Percentiles rank a stretch among this genome's conserved stretches.
Evolutionary conservation across 2,329 filamentous ascomycete genomes (phyloP).

Genomic region (Stagonosporopsis vannaccii): DNA sequence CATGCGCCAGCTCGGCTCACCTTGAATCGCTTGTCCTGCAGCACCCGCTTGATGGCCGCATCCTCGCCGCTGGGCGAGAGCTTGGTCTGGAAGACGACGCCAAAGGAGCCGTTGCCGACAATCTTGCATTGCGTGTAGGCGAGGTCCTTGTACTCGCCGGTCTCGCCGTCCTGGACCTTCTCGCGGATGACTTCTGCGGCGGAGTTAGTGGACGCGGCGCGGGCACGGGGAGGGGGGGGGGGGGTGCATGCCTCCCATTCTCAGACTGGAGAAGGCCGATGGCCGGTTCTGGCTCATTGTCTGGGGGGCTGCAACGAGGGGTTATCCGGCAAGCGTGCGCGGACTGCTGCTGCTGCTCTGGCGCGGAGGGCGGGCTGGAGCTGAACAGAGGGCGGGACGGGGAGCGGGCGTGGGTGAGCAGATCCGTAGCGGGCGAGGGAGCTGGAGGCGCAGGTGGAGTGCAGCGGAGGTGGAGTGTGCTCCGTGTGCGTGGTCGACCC

Average conservation of each 20-base stretch:
- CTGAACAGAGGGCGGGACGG: constrained; percentile 57
- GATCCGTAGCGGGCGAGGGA: constrained; percentile 62
- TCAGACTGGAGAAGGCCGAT: constrained; percentile 84
- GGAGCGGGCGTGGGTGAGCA: constrained; percentile 50
- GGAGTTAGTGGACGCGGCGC: constrained; percentile 43
- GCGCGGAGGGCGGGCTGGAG: constrained; percentile 51
- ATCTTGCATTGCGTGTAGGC: constrained; percentile 99
- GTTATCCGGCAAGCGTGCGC: constrained; percentile 39
- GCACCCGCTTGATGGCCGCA: constrained; percentile 97
- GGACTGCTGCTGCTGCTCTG: constrained; percentile 46
- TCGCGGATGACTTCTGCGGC: constrained; percentile 90
- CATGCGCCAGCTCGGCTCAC: constrained; percentile 59
- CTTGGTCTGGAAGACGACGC: constrained; percentile 99
- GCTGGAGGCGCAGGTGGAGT: constrained; percentile 26
- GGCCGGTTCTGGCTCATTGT: constrained; percentile 90
- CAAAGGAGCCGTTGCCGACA: constrained; percentile 97
- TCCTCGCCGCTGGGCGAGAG: constrained; percentile 97
- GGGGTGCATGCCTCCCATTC: constrained; percentile 91
- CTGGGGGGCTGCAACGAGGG: constrained; percentile 36
- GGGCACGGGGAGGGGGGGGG: neutral
- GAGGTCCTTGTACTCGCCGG: constrained; percentile 94
- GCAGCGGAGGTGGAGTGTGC: constrained; percentile 25
- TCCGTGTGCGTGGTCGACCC: constrained; percentile 27
- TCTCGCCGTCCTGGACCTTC: constrained; percentile 98
- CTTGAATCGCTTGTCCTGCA: constrained; percentile 99